Conservation (phyloP, 2,329 filamentous ascomycete genomes). For the Fusarium nematophilum region DNA sequence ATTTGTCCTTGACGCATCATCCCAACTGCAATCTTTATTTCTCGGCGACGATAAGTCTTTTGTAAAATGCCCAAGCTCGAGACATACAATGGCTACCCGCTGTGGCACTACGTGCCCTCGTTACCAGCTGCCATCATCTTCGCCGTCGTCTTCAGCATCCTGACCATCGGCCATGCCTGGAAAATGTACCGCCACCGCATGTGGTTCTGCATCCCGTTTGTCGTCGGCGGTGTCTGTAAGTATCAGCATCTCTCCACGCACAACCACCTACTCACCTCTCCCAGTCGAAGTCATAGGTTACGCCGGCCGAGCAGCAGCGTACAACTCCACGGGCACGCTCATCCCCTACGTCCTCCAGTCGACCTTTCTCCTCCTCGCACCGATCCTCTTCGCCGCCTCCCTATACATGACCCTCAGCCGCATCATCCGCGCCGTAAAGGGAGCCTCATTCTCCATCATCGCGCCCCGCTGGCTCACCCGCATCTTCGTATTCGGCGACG, state of each 20-base stretch:
- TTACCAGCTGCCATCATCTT: too few relatives aligned
- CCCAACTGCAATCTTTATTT: too few relatives aligned
- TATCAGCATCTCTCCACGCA: slow-evolving; percentile 20
- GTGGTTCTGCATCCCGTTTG: too few relatives aligned
- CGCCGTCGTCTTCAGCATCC: too few relatives aligned
- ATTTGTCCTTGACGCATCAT: too few relatives aligned
- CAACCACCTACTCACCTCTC: background rate
- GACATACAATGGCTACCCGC: too few relatives aligned
- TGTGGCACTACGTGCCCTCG: too few relatives aligned
- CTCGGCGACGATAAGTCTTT: too few relatives aligned
- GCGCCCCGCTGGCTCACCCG: slow-evolving; percentile 42
- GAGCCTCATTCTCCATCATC: slow-evolving; percentile 37
- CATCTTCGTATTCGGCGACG: slow-evolving; percentile 48
- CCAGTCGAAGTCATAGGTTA: slow-evolving; percentile 53
- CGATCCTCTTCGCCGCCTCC: slow-evolving; percentile 58
- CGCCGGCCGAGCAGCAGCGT: slow-evolving; percentile 48
- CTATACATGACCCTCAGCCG: slow-evolving; percentile 59
- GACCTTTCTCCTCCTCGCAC: slow-evolving; percentile 55
- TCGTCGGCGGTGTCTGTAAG: slow-evolving; percentile 60
- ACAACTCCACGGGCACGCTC: slow-evolving; percentile 50
- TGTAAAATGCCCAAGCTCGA: too few relatives aligned
- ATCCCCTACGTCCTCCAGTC: slow-evolving; percentile 54
- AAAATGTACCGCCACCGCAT: too few relatives aligned
- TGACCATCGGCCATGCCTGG: too few relatives aligned
- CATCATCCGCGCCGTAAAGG: slow-evolving; percentile 47